phyloP scores from a whole-genome alignment of 306 rosid genomes.

The Vachellia collinsii region DNA sequence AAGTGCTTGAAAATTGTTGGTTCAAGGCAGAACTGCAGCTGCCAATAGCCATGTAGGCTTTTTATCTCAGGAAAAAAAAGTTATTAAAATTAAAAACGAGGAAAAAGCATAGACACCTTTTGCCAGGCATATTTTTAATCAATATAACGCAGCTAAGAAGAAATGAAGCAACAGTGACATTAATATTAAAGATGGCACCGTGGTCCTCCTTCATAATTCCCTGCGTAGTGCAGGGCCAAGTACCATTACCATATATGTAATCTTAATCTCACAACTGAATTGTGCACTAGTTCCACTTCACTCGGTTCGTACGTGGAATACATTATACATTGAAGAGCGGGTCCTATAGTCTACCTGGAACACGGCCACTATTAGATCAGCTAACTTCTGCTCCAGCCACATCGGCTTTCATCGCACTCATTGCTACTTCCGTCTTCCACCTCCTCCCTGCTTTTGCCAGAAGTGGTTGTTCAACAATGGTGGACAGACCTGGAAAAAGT shows the following conservation, averaged over 20 bases:
- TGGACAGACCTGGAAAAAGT: constrained; percentile 2
- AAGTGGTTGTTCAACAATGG: constrained; percentile 6
- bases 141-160: background rate
- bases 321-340: background rate
- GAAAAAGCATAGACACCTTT: background rate
- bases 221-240: background rate
- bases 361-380: background rate
- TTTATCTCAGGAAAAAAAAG: background rate
- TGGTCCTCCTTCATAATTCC: background rate
- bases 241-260: background rate
- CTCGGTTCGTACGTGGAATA: background rate
- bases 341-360: background rate
- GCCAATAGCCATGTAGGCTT: background rate
- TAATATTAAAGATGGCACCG: background rate
- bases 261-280: background rate
- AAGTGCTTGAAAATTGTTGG: background rate
- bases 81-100: background rate
- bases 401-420: background rate
- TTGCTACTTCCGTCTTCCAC: background rate
- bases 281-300: background rate
- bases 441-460: background rate
- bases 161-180: background rate
- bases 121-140: background rate
- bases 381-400: background rate
- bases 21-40: background rate